These are phyloP conservation scores for Colletotrichum sansevieriae DNA, from an alignment of 2,329 filamentous ascomycete species.

Conservation along the genomic window DNA sequence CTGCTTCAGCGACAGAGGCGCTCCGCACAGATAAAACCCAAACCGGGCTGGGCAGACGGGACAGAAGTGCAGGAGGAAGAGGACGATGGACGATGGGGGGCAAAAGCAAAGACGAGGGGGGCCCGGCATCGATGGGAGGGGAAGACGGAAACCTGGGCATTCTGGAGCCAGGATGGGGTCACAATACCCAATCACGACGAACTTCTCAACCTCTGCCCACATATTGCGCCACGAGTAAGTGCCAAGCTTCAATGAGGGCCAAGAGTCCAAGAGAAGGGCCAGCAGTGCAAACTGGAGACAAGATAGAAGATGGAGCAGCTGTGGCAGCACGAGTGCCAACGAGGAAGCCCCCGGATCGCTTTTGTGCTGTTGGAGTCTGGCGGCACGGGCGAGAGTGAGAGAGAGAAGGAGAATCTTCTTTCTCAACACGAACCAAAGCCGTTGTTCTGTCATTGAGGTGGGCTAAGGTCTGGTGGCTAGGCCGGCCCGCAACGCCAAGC, in stretches of 20 bases:
- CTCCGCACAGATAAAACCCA: too few relatives aligned
- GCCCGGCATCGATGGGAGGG: constrained; percentile 11
- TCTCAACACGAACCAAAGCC: background rate
- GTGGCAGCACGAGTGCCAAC: too few relatives aligned
- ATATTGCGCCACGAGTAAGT: constrained; percentile 21
- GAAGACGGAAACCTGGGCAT: constrained; percentile 20
- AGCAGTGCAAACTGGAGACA: background rate
- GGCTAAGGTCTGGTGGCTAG: background rate
- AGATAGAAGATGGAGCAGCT: background rate
- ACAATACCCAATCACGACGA: constrained; percentile 14
- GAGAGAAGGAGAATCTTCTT: background rate
- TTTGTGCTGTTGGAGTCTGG: too few relatives aligned
- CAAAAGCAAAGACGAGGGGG: constrained; percentile 9
- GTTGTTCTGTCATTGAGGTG: constrained; percentile 14
- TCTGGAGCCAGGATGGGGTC: constrained; percentile 10
- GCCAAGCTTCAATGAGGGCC: constrained; percentile 23
- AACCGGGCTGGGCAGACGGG: background rate
- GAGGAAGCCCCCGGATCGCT: too few relatives aligned
- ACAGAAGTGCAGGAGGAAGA: constrained; percentile 16
- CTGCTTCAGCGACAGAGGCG: background rate
- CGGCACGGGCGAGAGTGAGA: background rate
- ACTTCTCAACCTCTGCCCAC: constrained; percentile 17
- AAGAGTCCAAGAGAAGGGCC: constrained; percentile 15
- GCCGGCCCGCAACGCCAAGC: constrained; percentile 29
- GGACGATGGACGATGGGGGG: constrained; percentile 4